Evolutionary conservation across 306 rosid species (phyloP).

Genomic region (Trichosanthes truncata): DNA sequence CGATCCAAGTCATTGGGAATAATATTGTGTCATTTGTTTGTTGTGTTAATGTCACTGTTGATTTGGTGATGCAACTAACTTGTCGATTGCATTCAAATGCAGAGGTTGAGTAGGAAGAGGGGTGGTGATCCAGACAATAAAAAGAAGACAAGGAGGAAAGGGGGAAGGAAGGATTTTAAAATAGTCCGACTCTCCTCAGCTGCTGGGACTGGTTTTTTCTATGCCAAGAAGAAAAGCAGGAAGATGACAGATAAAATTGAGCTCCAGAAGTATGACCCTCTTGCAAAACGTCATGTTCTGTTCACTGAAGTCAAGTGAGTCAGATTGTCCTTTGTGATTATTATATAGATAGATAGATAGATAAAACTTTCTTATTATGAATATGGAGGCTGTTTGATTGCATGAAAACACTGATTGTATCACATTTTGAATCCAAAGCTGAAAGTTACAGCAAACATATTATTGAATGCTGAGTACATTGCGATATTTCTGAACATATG

Average conservation of each 20-base stretch:
- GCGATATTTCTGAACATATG: background rate
- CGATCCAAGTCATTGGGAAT: background rate
- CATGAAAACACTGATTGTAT: background rate
- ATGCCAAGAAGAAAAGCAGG: slow-evolving; percentile 81
- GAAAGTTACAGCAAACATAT: background rate
- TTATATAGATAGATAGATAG: background rate
- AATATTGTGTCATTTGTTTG: background rate
- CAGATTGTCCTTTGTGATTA: background rate
- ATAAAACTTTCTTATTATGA: background rate
- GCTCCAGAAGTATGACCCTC: slow-evolving; percentile 75
- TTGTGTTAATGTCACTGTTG: background rate
- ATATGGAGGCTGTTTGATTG: background rate
- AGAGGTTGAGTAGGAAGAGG: slow-evolving; percentile 11
- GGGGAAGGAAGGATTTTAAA: slow-evolving; percentile 47
- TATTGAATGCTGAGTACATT: background rate
- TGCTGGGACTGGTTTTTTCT: slow-evolving; percentile 91
- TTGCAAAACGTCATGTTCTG: slow-evolving; percentile 83
- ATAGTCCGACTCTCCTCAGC: slow-evolving; percentile 72
- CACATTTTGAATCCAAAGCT: background rate
- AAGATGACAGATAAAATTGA: slow-evolving; percentile 68
- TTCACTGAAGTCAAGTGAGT: slow-evolving; percentile 68
- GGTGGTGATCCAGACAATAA: slow-evolving; percentile 15
- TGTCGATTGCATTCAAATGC: background rate
- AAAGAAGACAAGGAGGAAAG: slow-evolving; percentile 63
- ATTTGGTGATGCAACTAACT: background rate